phyloP scores from a whole-genome alignment of 2,329 filamentous ascomycete genomes.

The Paraphaeosphaeria sporulosa region DNA sequence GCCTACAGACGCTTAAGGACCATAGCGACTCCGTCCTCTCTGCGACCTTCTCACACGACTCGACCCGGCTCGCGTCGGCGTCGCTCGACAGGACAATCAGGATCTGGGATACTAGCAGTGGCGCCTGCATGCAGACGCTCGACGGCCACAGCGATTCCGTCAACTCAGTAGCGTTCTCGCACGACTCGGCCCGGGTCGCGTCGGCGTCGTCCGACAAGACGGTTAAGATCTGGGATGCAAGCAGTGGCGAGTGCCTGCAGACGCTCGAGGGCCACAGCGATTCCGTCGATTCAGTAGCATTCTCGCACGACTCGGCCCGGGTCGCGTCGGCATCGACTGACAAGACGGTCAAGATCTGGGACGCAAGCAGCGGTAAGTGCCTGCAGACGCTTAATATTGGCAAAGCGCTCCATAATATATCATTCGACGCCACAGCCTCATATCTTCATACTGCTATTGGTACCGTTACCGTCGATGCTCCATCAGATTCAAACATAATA shows the following conservation, averaged over 20 bases:
- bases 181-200: background rate
- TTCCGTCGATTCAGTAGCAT: slow-evolving; percentile 60
- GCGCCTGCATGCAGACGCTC: background rate
- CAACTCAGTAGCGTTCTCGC: background rate
- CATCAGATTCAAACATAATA: no score
- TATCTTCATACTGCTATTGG: background rate
- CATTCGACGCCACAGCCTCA: background rate
- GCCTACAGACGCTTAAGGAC: background rate
- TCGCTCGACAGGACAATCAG: background rate
- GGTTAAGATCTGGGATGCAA: background rate
- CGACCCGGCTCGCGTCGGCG: background rate
- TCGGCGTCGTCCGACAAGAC: background rate
- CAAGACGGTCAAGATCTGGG: background rate
- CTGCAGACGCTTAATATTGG: slow-evolving; percentile 20
- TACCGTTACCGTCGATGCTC: background rate
- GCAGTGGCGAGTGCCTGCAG: slow-evolving; percentile 21
- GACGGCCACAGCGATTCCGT: background rate
- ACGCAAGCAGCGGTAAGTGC: slow-evolving; percentile 1
- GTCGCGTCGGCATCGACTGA: background rate
- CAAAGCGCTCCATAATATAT: background rate
- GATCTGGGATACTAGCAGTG: background rate
- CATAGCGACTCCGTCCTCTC: background rate
- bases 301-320: slow-evolving; percentile 12
- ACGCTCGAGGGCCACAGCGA: slow-evolving; percentile 17
- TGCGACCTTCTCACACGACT: no score